Evolutionary conservation across 2,329 filamentous ascomycete species (phyloP).

Genomic region (Cryphonectria nitschkei): DNA sequence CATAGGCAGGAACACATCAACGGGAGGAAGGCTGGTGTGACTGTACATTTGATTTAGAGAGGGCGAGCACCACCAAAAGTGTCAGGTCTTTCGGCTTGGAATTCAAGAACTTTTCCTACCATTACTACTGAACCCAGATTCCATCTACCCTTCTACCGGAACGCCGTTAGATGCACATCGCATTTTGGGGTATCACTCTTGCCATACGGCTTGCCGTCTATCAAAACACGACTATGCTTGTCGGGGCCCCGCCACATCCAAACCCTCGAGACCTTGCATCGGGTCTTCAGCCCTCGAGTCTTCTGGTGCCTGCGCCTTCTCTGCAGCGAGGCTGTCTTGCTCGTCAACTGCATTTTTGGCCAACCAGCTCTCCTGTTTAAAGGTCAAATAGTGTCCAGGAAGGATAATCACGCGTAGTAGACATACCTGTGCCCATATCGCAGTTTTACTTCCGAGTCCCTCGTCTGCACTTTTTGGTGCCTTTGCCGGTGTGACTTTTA

Average conservation of each 20-base stretch:
- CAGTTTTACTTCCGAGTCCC: slow-evolving; percentile 88
- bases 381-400: slow-evolving; percentile 27
- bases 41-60: slow-evolving; percentile 30
- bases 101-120: slow-evolving; percentile 24
- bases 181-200: slow-evolving; percentile 27
- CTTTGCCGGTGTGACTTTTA: slow-evolving; percentile 92
- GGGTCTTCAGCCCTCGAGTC: slow-evolving; percentile 72
- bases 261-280: slow-evolving; percentile 92
- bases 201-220: slow-evolving; percentile 30
- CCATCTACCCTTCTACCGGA: slow-evolving; percentile 33
- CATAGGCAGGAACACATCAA: slow-evolving; percentile 28
- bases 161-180: slow-evolving; percentile 51
- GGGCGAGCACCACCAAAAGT: slow-evolving; percentile 21
- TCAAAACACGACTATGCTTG: slow-evolving; percentile 54
- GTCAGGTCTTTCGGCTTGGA: slow-evolving; percentile 16
- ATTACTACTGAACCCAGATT: slow-evolving; percentile 28
- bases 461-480: slow-evolving; percentile 86
- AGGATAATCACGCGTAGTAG: slow-evolving; percentile 15
- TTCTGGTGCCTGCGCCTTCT: slow-evolving; percentile 52
- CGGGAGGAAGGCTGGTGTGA: slow-evolving; percentile 20
- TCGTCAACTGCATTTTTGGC: slow-evolving; percentile 85
- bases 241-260: slow-evolving; percentile 93
- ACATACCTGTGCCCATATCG: slow-evolving; percentile 93
- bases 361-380: slow-evolving; percentile 82
- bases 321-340: slow-evolving; percentile 69